Evolutionary conservation across 441 rosid genomes (phyloP).

Genomic region (Erodium texanum): DNA sequence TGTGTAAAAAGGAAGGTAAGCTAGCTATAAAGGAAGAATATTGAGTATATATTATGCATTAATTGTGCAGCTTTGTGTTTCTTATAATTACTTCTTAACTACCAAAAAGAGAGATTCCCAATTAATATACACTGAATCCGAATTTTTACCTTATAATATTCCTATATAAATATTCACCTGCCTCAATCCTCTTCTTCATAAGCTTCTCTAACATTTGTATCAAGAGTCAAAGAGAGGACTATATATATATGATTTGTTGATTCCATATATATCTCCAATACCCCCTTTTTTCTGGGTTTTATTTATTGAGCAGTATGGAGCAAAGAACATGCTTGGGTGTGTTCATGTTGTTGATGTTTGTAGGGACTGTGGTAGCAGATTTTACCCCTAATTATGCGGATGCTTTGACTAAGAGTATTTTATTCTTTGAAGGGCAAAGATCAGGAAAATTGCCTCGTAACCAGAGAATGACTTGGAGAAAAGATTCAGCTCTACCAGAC

Average conservation of each 20-base stretch:
- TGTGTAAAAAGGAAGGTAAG: too few relatives aligned
- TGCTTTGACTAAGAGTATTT: conserved; percentile 13
- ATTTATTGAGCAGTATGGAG: not conserved
- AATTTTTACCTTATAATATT: not conserved
- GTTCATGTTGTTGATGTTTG: not conserved
- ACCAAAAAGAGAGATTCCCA: too few relatives aligned
- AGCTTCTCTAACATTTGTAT: not conserved
- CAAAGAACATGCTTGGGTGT: not conserved
- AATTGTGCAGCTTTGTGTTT: too few relatives aligned
- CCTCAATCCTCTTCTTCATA: not conserved
- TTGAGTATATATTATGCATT: too few relatives aligned
- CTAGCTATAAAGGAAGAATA: too few relatives aligned
- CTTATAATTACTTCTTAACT: too few relatives aligned
- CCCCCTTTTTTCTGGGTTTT: too few relatives aligned
- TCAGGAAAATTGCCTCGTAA: conserved; percentile 2
- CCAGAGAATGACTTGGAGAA: conserved; percentile 14
- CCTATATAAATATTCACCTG: not conserved
- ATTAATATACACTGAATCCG: too few relatives aligned
- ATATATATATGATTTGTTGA: too few relatives aligned
- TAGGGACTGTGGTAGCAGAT: not conserved
- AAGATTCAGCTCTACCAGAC: conserved; percentile 12
- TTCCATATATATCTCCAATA: too few relatives aligned
- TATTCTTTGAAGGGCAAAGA: conserved; percentile 18
- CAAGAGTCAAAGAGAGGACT: not conserved
- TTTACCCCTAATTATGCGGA: conserved; percentile 10